A percentile compares a stretch with the other conserved stretches of the same genome.
These are phyloP conservation scores for Kuraishia capsulata DNA, from an alignment of 805 yeast genomes.

Conservation along the genomic window DNA sequence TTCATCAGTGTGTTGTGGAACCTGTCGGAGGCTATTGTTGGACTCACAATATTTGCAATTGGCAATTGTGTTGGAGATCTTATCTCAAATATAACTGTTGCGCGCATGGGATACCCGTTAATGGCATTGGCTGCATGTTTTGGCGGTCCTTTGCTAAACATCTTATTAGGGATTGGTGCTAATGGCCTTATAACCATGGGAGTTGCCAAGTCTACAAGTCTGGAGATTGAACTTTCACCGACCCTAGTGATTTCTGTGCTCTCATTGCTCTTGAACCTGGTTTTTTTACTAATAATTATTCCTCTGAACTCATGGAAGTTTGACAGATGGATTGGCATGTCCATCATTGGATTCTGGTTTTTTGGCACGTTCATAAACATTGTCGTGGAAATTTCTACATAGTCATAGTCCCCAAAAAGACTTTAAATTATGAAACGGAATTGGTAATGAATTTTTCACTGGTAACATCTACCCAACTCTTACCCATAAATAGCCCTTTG, in stretches of 20 bases:
- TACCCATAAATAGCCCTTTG: neutral
- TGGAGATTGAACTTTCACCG: constrained; percentile 24
- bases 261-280: constrained; percentile 27
- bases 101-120: constrained; percentile 71
- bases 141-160: constrained; percentile 81
- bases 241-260: constrained; percentile 32
- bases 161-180: constrained; percentile 72
- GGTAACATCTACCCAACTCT: neutral
- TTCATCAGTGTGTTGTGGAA: constrained; percentile 49
- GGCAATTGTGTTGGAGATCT: constrained; percentile 93
- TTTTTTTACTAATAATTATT: constrained; percentile 27
- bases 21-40: constrained; percentile 72
- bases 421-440: neutral
- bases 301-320: constrained; percentile 33
- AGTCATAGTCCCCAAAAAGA: neutral
- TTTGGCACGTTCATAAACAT: constrained; percentile 25
- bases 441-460: too few species aligned
- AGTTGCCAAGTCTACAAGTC: constrained; percentile 5
- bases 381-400: constrained; percentile 15
- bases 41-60: constrained; percentile 80
- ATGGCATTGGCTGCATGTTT: constrained; percentile 96
- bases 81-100: constrained; percentile 73
- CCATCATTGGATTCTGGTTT: constrained; percentile 31
- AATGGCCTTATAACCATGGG: constrained; percentile 48
- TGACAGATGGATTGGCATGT: constrained; percentile 26